These are phyloP conservation scores for Kuraishia hungarica DNA, from an alignment of 805 yeast genomes.

Conservation along the genomic window DNA sequence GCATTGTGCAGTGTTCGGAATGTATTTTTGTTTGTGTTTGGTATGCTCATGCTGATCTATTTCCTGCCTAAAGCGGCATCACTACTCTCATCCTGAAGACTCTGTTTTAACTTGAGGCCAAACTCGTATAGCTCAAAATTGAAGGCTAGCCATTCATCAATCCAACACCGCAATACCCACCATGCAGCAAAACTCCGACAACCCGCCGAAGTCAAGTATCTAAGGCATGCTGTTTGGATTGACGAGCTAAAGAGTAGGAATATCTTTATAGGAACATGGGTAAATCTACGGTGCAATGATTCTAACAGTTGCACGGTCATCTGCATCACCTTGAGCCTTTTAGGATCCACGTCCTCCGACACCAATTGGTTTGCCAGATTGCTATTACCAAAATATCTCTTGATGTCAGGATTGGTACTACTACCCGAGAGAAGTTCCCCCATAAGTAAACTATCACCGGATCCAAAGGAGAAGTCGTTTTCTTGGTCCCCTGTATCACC, in stretches of 20 bases:
- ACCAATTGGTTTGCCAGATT: background rate
- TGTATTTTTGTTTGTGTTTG: background rate
- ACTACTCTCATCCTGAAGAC: background rate
- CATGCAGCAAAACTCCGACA: slow-evolving; percentile 1
- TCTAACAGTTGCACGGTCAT: background rate
- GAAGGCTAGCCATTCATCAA: slow-evolving; percentile 2
- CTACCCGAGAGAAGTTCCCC: background rate
- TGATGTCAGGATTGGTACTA: background rate
- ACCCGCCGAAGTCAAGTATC: slow-evolving; percentile 1
- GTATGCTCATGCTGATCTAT: background rate
- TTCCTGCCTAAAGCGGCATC: background rate
- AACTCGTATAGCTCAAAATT: slow-evolving; percentile 1
- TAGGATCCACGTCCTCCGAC: background rate
- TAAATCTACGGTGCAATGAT: background rate
- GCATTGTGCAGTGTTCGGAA: background rate
- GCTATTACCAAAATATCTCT: background rate
- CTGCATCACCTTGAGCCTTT: background rate
- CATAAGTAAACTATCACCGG: background rate
- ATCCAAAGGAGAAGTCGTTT: background rate
- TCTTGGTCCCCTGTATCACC: background rate
- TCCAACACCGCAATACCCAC: slow-evolving; percentile 5
- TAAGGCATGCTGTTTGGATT: slow-evolving; percentile 1
- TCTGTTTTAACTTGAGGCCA: background rate
- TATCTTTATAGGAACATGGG: background rate
- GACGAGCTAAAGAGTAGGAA: slow-evolving; percentile 1